A percentile compares a stretch with the other conserved stretches of the same genome.
These are phyloP conservation scores for Rosa hybrid DNA, from an alignment of 331 rosid species.

Conservation along the genomic window DNA sequence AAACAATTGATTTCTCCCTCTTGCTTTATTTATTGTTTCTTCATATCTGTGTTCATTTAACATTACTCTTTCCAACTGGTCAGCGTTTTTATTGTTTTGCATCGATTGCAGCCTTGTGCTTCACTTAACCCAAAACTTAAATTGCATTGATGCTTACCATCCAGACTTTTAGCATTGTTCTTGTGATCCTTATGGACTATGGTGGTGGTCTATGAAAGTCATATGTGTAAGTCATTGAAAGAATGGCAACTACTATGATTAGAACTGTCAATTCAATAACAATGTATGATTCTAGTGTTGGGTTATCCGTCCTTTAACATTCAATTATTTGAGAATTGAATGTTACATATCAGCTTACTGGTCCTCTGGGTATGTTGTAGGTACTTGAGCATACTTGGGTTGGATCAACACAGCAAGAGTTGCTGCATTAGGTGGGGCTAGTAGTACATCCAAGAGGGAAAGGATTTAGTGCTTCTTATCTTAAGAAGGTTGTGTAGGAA, in stretches of 20 bases:
- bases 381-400: slow-evolving; percentile 11
- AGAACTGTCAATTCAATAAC: neutral
- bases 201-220: neutral
- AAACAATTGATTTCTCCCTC: no score
- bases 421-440: neutral
- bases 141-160: no score
- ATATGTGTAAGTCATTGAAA: neutral
- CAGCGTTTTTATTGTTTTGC: no score
- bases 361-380: slow-evolving; percentile 7
- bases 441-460: neutral
- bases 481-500: slow-evolving; percentile 1
- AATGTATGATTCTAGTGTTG: neutral
- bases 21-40: no score
- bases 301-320: neutral
- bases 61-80: no score
- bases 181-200: neutral
- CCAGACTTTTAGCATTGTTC: neutral
- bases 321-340: neutral
- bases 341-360: neutral
- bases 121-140: no score
- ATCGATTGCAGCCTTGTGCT: no score
- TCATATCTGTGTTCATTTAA: no score
- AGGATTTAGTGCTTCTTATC: neutral
- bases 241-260: neutral
- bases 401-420: slow-evolving; percentile 16